Percentiles rank a stretch among this genome's conserved stretches.
Evolutionary conservation across 2,329 filamentous ascomycete species (phyloP).

Genomic region (Monosporascus sp.): DNA sequence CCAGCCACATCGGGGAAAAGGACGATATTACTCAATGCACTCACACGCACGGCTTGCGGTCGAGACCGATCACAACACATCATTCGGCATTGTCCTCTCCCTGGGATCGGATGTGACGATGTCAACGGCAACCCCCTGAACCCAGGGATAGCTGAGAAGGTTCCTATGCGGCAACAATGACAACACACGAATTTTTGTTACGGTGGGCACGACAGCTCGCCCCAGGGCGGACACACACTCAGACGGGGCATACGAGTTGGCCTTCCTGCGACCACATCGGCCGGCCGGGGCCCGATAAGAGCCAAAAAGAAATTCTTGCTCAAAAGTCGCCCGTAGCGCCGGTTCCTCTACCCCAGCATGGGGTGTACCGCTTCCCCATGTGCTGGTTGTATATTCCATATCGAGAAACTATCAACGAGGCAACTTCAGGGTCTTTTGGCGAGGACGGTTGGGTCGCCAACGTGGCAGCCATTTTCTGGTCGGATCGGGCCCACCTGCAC

Average conservation of each 20-base stretch:
- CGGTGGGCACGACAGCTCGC: neutral
- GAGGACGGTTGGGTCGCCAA: constrained; percentile 21
- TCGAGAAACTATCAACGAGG: constrained; percentile 18
- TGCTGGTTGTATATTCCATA: constrained; percentile 4
- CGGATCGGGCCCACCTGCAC: constrained; percentile 25
- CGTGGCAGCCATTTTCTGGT: constrained; percentile 27
- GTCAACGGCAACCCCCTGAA: constrained; percentile 2
- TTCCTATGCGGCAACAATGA: constrained; percentile 10
- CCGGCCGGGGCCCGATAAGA: constrained; percentile 16
- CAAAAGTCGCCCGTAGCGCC: constrained; percentile 10
- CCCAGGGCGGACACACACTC: too few species aligned
- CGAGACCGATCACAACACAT: constrained; percentile 22
- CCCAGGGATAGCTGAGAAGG: constrained; percentile 8
- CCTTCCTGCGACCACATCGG: neutral
- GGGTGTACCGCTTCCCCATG: neutral
- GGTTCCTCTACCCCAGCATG: neutral
- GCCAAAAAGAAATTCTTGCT: constrained; percentile 5
- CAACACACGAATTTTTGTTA: constrained; percentile 11
- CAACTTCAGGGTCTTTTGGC: constrained; percentile 21
- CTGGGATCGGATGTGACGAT: constrained; percentile 18
- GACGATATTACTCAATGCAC: constrained; percentile 16
- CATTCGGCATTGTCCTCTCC: constrained; percentile 12
- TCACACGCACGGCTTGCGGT: constrained; percentile 21
- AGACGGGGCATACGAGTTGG: neutral
- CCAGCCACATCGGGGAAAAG: constrained; percentile 26